These are phyloP conservation scores for Daldinia eschscholtzii DNA, from an alignment of 2,329 filamentous ascomycete genomes.

Conservation along the genomic window DNA sequence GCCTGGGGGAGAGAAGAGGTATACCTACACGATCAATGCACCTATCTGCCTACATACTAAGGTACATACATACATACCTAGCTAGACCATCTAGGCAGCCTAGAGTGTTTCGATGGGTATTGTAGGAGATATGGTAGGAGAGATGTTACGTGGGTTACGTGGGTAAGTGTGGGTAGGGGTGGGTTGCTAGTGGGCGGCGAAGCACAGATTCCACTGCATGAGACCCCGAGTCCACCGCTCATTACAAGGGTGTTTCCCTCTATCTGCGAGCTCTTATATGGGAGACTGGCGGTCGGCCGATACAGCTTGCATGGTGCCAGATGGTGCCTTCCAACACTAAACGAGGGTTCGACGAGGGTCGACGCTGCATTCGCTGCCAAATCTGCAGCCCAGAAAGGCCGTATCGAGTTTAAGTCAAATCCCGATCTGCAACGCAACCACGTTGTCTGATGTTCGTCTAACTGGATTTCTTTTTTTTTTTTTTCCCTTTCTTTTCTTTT, in stretches of 20 bases:
- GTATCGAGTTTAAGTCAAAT: slow-evolving; percentile 41
- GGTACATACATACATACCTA: background rate
- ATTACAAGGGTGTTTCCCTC: slow-evolving; percentile 51
- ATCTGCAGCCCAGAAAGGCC: slow-evolving; percentile 43
- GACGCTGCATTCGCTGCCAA: slow-evolving; percentile 32
- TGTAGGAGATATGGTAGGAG: background rate
- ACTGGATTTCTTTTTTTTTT: background rate
- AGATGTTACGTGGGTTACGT: slow-evolving; percentile 18
- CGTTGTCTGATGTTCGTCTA: slow-evolving; percentile 34
- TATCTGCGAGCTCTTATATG: slow-evolving; percentile 48
- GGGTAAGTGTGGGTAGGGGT: slow-evolving; percentile 10
- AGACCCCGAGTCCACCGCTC: slow-evolving; percentile 52
- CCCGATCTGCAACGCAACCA: slow-evolving; percentile 45
- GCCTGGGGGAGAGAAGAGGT: slow-evolving; percentile 6
- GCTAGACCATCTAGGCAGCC: too few relatives aligned
- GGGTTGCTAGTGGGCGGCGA: slow-evolving; percentile 37
- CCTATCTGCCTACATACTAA: background rate
- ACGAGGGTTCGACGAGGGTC: slow-evolving; percentile 22
- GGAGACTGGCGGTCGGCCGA: slow-evolving; percentile 51
- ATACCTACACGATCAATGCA: background rate
- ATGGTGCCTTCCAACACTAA: slow-evolving; percentile 14
- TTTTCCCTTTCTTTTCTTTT: slow-evolving; percentile 10
- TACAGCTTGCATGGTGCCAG: slow-evolving; percentile 35
- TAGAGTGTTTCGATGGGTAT: too few relatives aligned
- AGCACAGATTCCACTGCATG: slow-evolving; percentile 43